phyloP scores from a whole-genome alignment of 1,284 basidiomycete genomes.

The Mycena sp. region DNA sequence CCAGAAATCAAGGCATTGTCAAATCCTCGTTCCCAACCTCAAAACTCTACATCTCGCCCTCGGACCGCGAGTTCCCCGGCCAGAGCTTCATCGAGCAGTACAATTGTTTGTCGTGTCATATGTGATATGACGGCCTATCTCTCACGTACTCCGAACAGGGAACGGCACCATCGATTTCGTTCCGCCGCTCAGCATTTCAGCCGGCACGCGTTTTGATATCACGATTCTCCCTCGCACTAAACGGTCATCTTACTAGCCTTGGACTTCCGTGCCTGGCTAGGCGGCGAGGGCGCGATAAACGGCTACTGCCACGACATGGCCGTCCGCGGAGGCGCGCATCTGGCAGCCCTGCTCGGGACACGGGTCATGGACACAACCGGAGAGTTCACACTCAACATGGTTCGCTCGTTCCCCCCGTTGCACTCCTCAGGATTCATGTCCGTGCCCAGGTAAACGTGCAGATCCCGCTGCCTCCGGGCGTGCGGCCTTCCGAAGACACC shows the following conservation, averaged over 20 bases:
- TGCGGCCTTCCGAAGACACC: conserved; percentile 45
- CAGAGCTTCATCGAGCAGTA: conserved; percentile 66
- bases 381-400: conserved; percentile 82
- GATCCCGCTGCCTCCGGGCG: conserved; percentile 56
- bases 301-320: conserved; percentile 82
- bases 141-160: conserved; percentile 55
- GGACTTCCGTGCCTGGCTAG: conserved; percentile 82
- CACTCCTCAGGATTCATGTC: too few species aligned
- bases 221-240: too few species aligned
- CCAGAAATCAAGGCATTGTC: conserved; percentile 82
- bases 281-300: conserved; percentile 85
- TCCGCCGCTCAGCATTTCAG: conserved; percentile 61
- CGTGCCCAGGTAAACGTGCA: conserved; percentile 60
- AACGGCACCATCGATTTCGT: conserved; percentile 74
- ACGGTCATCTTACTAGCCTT: conserved; percentile 56
- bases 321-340: conserved; percentile 70
- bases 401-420: conserved; percentile 33
- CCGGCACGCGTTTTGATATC: conserved; percentile 50
- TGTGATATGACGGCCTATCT: conserved; percentile 21
- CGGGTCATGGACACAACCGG: conserved; percentile 66
- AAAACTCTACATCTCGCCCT: conserved; percentile 59
- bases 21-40: conserved; percentile 82
- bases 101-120: conserved; percentile 55
- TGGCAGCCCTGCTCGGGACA: conserved; percentile 75
- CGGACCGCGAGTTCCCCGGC: conserved; percentile 43